Conservation (phyloP, 305 asterid genomes). For the Solanum aculeatissimum region DNA sequence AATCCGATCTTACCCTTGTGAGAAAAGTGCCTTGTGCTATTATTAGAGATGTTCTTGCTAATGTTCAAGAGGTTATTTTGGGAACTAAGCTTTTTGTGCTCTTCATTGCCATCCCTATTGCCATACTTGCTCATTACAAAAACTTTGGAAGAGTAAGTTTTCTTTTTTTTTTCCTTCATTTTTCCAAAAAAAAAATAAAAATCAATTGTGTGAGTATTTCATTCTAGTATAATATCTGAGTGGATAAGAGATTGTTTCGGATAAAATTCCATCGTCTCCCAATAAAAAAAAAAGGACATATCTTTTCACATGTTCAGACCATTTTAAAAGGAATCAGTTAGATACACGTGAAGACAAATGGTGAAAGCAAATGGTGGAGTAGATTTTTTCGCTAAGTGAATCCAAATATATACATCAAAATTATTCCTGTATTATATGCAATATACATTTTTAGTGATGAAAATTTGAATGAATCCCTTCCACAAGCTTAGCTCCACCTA, state of each 20-base stretch:
- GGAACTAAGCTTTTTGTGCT: slow-evolving; percentile 59
- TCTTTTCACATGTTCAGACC: not conserved
- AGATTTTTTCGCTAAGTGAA: not conserved
- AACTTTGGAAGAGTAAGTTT: slow-evolving; percentile 37
- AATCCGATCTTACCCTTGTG: slow-evolving; percentile 43
- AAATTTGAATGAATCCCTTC: not conserved
- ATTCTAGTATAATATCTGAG: not conserved
- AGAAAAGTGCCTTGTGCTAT: slow-evolving; percentile 23
- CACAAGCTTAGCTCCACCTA: not conserved
- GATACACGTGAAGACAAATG: not conserved
- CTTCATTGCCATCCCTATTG: slow-evolving; percentile 61
- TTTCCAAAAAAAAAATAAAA: too few relatives aligned
- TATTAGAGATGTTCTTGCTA: slow-evolving; percentile 23
- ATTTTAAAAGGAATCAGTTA: not conserved
- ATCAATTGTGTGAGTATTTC: not conserved
- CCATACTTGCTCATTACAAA: slow-evolving; percentile 33
- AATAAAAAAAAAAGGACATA: not conserved
- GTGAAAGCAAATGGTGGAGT: not conserved
- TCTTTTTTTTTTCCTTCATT: not conserved
- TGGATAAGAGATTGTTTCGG: not conserved
- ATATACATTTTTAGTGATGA: not conserved
- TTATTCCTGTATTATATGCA: not conserved
- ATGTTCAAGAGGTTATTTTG: slow-evolving; percentile 56
- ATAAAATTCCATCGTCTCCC: not conserved
- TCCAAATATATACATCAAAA: not conserved